Conservation (phyloP, 305 asterid genomes). For the Fraxinus angustifolia region DNA sequence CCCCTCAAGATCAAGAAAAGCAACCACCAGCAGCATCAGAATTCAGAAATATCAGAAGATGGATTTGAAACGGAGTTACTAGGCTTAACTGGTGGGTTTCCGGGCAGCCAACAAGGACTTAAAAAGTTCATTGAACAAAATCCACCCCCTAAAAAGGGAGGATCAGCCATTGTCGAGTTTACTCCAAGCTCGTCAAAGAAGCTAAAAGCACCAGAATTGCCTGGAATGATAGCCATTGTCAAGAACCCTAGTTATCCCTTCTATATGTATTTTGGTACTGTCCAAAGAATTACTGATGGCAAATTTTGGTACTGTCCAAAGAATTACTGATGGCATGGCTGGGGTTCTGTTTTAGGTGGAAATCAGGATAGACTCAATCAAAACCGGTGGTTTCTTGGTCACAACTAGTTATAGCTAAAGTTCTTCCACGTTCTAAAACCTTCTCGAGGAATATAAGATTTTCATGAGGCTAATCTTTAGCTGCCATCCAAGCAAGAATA, state of each 20-base stretch:
- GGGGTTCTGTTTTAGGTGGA: conserved; percentile 88
- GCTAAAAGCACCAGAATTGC: conserved; percentile 69
- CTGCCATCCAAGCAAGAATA: no score
- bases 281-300: no score
- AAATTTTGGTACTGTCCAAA: conserved; percentile 44
- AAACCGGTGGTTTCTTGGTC: no score
- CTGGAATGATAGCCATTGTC: conserved; percentile 88
- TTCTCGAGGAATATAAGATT: no score
- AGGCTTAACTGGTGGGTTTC: conserved; percentile 85
- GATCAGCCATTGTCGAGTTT: conserved; percentile 24
- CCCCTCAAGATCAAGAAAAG: conserved; percentile 16
- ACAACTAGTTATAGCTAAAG: no score
- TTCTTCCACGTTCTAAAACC: no score
- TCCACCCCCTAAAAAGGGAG: conserved; percentile 55
- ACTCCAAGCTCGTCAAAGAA: conserved; percentile 46
- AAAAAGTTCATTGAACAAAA: conserved; percentile 57
- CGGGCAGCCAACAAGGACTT: conserved; percentile 77
- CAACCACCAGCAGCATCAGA: neutral
- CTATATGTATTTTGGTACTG: conserved; percentile 67
- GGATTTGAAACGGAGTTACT: conserved; percentile 71
- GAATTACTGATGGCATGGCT: conserved; percentile 21
- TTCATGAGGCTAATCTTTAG: no score
- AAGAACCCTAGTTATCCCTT: conserved; percentile 61
- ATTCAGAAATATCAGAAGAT: conserved; percentile 34
- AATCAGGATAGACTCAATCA: conserved; percentile 58